A percentile compares a stretch with the other conserved stretches of the same genome.
Conservation (phyloP, 2,329 filamentous ascomycete species). For the Exophiala spinifera region DNA sequence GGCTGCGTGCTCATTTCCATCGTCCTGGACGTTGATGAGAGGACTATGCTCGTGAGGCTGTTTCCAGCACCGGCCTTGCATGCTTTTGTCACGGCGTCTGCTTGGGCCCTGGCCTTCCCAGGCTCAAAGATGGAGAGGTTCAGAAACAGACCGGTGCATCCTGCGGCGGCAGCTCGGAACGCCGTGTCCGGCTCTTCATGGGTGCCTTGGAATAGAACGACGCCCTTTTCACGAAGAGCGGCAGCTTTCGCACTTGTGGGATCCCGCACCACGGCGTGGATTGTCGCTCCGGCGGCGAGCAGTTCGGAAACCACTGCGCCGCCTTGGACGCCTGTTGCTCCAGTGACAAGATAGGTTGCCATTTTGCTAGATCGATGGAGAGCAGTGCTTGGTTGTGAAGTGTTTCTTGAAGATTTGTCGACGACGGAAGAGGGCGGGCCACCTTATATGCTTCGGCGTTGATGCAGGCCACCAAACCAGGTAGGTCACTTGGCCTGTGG, state of each 20-base stretch:
- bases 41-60: slow-evolving; percentile 31
- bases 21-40: slow-evolving; percentile 11
- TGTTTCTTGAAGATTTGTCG: background rate
- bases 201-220: slow-evolving; percentile 57
- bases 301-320: slow-evolving; percentile 35
- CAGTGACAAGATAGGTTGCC: slow-evolving; percentile 34
- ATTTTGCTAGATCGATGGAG: background rate
- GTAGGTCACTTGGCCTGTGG: too few relatives aligned
- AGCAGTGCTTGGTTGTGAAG: background rate
- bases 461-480: too few relatives aligned
- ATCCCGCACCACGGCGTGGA: slow-evolving; percentile 61
- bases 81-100: slow-evolving; percentile 16
- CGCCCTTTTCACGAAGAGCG: slow-evolving; percentile 46
- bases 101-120: slow-evolving; percentile 30
- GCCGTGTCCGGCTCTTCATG: slow-evolving; percentile 42
- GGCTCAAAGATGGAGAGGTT: slow-evolving; percentile 13
- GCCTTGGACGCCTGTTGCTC: slow-evolving; percentile 42
- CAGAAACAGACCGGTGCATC: slow-evolving; percentile 29
- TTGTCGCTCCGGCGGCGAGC: slow-evolving; percentile 39
- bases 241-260: slow-evolving; percentile 48
- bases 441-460: too few relatives aligned
- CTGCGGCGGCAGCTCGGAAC: slow-evolving; percentile 14
- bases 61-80: slow-evolving; percentile 31
- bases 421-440: too few relatives aligned
- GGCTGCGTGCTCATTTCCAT: background rate